Conservation (phyloP, 2,329 filamentous ascomycete species). For the Phoma sp. region DNA sequence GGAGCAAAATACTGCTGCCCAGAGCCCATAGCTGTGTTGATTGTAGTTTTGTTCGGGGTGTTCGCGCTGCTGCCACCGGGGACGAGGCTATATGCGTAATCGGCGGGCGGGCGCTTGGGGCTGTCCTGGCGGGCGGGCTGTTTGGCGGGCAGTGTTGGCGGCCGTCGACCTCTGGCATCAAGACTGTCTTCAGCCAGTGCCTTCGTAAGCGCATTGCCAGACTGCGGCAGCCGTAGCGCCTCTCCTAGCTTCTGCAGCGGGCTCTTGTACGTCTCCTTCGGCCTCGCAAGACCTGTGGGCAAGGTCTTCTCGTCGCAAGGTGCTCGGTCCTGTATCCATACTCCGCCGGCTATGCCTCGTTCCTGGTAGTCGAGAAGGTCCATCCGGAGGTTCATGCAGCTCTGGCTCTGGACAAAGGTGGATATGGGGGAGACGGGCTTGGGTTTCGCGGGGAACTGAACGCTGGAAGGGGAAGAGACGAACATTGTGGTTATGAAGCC, state of each 20-base stretch:
- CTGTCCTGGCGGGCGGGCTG: slow-evolving; percentile 9
- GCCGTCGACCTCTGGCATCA: background rate
- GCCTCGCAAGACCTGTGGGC: slow-evolving; percentile 27
- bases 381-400: slow-evolving; percentile 43
- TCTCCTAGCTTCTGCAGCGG: slow-evolving; percentile 43
- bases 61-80: slow-evolving; percentile 20
- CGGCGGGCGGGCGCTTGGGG: slow-evolving; percentile 43
- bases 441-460: slow-evolving; percentile 43
- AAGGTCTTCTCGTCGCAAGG: slow-evolving; percentile 15
- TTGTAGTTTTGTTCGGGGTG: slow-evolving; percentile 2
- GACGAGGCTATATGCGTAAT: slow-evolving; percentile 41
- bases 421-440: slow-evolving; percentile 53
- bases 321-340: slow-evolving; percentile 15
- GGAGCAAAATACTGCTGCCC: slow-evolving; percentile 9
- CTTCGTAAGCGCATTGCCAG: slow-evolving; percentile 15
- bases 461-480: slow-evolving; percentile 54
- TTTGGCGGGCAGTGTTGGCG: background rate
- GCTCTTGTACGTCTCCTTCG: slow-evolving; percentile 40
- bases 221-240: slow-evolving; percentile 32
- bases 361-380: slow-evolving; percentile 24
- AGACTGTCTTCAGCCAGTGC: slow-evolving; percentile 7
- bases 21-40: slow-evolving; percentile 22
- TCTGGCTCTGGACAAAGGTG: slow-evolving; percentile 53
- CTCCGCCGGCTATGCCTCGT: slow-evolving; percentile 14
- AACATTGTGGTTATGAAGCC: slow-evolving; percentile 85